Evolutionary conservation across 2,329 filamentous ascomycete species (phyloP), one percentile per base, ranked within the genome.

Genomic region (Epichloe uncinata): DNA sequence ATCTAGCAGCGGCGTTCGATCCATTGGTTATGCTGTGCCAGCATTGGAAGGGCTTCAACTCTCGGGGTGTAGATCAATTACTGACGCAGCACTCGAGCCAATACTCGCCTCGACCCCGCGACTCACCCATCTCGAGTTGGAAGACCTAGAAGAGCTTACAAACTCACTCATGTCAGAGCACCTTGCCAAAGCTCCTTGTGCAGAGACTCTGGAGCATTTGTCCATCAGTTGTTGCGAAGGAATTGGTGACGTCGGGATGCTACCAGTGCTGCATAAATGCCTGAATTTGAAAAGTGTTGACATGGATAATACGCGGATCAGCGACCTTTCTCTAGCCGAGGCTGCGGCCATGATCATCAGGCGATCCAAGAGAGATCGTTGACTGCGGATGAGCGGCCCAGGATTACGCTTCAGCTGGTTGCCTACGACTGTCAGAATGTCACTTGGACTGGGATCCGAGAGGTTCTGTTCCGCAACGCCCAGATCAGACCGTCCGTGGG

Each of bases 401-500:
- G 66, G 37, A 64, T 85, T 15, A 85, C 86, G 7, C 72, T 97
- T 2, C 78, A 79, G 42, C 71, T 97, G 55, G 84, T 90, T 1
- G 82, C 91, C 7, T 98, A 93, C 63, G 93, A 98, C 68, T 97
- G 91, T 64, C 80, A 84, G 56, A 87, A 91, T 58, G 81, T 97
- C 3, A 95, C 88, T 1, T 97, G 91, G 91, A 86, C 87, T 0
- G 91, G 91, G 33, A 78, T 96, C 37, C 83, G 86, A 45, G 87
- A 95, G 65, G 79, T 97, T 1, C 73, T 97, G 2, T 89, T 82
- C 13, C 81, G 86, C 56, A 97, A 98, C 61, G 81, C 87, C 11
- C 85, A 89, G 59, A 73, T 87, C 42, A 78, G 75, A 30, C 77
- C 76, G 15, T 72, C 73, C 3, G 53, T 64, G 20, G 66, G 64